phyloP scores from a whole-genome alignment of 1,139 yeast species.

The Nematodospora anomalae region DNA sequence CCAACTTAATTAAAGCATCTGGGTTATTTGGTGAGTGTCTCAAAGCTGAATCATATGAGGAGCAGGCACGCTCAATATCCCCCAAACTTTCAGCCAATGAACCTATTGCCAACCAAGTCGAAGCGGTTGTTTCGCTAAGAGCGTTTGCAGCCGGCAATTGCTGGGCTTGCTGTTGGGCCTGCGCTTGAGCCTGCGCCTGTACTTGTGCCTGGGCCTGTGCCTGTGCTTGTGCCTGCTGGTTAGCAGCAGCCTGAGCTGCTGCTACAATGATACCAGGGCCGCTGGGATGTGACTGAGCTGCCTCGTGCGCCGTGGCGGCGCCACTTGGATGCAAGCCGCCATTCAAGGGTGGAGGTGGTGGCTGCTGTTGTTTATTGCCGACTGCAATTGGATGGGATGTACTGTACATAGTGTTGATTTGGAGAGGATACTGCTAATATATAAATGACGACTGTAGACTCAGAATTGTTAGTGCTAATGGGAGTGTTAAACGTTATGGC shows the following conservation, averaged over 20 bases:
- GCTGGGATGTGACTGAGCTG: constrained; percentile 9
- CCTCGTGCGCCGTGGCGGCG: constrained; percentile 7
- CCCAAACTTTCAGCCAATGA: constrained; percentile 88
- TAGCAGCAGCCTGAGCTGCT: constrained; percentile 15
- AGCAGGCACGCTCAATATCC: constrained; percentile 84
- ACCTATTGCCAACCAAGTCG: constrained; percentile 92
- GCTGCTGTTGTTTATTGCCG: constrained; percentile 14
- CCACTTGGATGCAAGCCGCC: constrained; percentile 14
- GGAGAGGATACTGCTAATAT: no score
- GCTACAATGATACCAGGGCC: constrained; percentile 16
- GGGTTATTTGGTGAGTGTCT: constrained; percentile 85
- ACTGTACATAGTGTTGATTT: constrained; percentile 12
- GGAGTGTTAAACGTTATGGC: no score
- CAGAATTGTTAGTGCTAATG: no score
- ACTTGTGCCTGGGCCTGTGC: constrained; percentile 11
- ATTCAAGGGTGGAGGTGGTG: constrained; percentile 11
- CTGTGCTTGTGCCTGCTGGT: constrained; percentile 13
- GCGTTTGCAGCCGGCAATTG: constrained; percentile 8
- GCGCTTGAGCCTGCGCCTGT: constrained; percentile 12
- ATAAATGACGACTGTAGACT: no score
- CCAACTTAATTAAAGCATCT: constrained; percentile 80
- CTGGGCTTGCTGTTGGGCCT: constrained; percentile 1
- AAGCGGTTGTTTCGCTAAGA: constrained; percentile 71
- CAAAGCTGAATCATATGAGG: constrained; percentile 87
- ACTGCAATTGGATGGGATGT: constrained; percentile 14